These are phyloP conservation scores for Bipolaris sorokiniana DNA, from an alignment of 2,329 filamentous ascomycete species.

Conservation along the genomic window DNA sequence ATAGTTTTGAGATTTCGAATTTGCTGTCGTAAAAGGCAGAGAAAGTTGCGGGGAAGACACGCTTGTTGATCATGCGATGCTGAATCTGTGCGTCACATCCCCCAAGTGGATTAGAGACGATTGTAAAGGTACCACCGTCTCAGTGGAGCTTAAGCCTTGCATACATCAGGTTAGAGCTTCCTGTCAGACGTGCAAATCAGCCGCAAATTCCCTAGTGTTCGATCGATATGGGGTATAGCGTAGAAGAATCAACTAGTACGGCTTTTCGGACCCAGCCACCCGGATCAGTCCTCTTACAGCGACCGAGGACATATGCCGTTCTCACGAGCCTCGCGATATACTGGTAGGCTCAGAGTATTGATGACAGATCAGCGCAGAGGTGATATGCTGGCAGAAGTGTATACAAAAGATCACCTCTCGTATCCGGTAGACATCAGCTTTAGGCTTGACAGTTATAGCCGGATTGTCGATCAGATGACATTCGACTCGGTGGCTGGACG, in stretches of 20 bases:
- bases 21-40: neutral
- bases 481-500: neutral
- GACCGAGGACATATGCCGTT: neutral
- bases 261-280: neutral
- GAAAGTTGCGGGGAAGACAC: no score
- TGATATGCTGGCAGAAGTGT: neutral
- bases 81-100: neutral
- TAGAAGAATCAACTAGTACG: neutral
- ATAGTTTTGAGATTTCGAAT: neutral
- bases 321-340: neutral
- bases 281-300: neutral
- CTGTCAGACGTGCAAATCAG: neutral
- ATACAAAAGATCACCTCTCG: slow-evolving; percentile 1
- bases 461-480: slow-evolving; percentile 1
- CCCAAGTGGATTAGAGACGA: neutral
- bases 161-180: neutral
- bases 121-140: neutral
- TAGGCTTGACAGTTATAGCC: neutral
- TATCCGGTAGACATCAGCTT: slow-evolving; percentile 1
- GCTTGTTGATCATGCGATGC: neutral
- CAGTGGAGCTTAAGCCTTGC: neutral
- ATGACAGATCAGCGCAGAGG: slow-evolving; percentile 1
- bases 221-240: no score
- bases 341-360: neutral
- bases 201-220: neutral